These are phyloP conservation scores for Microdochium bolleyi DNA, from an alignment of 2,329 filamentous ascomycete genomes.

Conservation along the genomic window DNA sequence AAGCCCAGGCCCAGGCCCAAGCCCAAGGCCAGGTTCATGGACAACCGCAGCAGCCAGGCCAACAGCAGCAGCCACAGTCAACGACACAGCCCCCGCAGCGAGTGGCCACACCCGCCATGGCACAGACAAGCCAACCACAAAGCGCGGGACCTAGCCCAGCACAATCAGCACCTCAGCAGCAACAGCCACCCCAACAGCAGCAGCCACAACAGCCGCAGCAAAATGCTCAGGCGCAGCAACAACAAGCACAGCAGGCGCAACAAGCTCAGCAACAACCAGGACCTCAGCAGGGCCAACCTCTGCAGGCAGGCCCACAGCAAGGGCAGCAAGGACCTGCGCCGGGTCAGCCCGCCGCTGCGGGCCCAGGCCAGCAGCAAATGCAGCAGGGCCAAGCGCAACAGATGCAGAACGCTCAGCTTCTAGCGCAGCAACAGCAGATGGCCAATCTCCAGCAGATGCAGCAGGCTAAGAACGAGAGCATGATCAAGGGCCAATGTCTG, in stretches of 20 bases:
- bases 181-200: constrained; percentile 17
- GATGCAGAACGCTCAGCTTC: constrained; percentile 13
- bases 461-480: constrained; percentile 40
- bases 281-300: constrained; percentile 12
- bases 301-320: constrained; percentile 11
- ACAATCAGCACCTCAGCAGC: constrained; percentile 21
- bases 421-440: constrained; percentile 26
- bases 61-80: constrained; percentile 19
- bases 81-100: constrained; percentile 17
- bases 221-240: constrained; percentile 23
- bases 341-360: constrained; percentile 19
- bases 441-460: constrained; percentile 20
- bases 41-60: constrained; percentile 26
- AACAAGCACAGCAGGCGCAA: constrained; percentile 9
- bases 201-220: constrained; percentile 15
- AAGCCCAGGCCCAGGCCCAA: constrained; percentile 15
- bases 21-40: constrained; percentile 23
- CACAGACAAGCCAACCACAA: constrained; percentile 29
- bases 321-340: constrained; percentile 13
- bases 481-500: constrained; percentile 48
- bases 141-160: constrained; percentile 21
- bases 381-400: constrained; percentile 21
- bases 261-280: constrained; percentile 14
- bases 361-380: constrained; percentile 18
- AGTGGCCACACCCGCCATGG: constrained; percentile 14